Evolutionary conservation across 2,329 filamentous ascomycete species (phyloP), one percentile per base, ranked within the genome.

Genomic region (Ceratocystis destructans): DNA sequence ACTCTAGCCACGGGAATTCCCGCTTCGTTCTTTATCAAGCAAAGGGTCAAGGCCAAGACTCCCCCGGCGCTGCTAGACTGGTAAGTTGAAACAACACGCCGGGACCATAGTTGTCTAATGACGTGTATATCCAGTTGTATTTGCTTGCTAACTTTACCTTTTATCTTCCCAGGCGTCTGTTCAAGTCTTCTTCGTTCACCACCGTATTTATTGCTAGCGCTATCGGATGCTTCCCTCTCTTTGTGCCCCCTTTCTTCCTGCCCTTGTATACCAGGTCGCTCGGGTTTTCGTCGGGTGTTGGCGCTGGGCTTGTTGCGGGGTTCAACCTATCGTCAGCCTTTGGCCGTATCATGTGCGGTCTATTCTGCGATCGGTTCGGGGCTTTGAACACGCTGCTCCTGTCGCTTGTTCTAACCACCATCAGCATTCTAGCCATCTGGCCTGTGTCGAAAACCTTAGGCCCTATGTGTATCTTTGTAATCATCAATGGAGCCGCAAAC

Each of bases 391-490:
- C 80, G 1, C 75, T 85, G 0, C 75, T 82, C 44, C 70, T 78
- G 0, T 78, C 81, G 0, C 73, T 85, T 6, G 59, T 80, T 0
- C 71, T 86, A 0, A 83, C 78, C 45, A 79, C 80, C 0, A 48
- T 85, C 0, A 86, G 81, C 65, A 84, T 85, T 77, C 74, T 87
- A 15, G 79, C 80, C 0, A 75, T 87, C 1, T 87, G 84, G 84
- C 84, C 84, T 0, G 77, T 82, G 0, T 83, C 82, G 1, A 80
- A 75, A 7, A 79, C 79, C 0, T 72, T 87, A 1, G 81, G 74
- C 0, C 82, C 83, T 0, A 71, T 87, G 33, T 73, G 81, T 17
- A 72, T 79, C 0, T 87, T 87, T 70, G 81, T 81, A 7, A 75
- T 85, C 5, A 73, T 86, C 25, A 87, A 86, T 69, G 84, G 84